Evolutionary conservation across 2,329 filamentous ascomycete species (phyloP).

Genomic region (Didymella arachidicola): DNA sequence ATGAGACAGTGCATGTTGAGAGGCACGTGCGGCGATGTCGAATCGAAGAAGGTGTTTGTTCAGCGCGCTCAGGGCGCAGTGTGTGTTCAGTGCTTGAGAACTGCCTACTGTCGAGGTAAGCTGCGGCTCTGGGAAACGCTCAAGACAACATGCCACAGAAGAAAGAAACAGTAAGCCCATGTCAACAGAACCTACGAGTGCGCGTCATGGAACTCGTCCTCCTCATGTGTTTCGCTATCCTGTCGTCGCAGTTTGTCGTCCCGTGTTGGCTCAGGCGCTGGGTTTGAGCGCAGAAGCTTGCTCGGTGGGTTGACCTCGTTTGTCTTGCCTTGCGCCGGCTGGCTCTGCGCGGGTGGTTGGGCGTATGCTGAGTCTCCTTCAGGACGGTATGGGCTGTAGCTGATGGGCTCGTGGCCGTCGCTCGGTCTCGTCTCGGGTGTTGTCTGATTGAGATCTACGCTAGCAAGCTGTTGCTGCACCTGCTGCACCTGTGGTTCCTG

Average conservation of each 20-base stretch:
- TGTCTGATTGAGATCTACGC: conserved; percentile 19
- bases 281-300: conserved; percentile 40
- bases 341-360: conserved; percentile 4
- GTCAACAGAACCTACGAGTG: conserved; percentile 40
- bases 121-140: conserved; percentile 13
- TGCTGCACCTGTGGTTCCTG: conserved; percentile 18
- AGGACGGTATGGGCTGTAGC: conserved; percentile 8
- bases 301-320: conserved; percentile 35
- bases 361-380: conserved; percentile 5
- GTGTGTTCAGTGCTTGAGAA: conserved; percentile 12
- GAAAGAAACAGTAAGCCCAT: conserved; percentile 8
- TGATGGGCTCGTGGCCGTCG: conserved; percentile 11
- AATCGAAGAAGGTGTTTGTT: conserved; percentile 12
- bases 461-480: conserved; percentile 21
- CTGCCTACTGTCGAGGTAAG: conserved; percentile 21
- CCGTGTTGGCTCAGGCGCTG: conserved; percentile 25
- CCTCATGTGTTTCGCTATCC: conserved; percentile 54
- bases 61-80: conserved; percentile 7
- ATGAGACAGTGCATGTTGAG: conserved; percentile 28
- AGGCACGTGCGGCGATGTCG: conserved; percentile 20
- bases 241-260: conserved; percentile 40
- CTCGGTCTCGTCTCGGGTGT: conserved; percentile 18
- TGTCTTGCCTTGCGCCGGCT: conserved; percentile 13
- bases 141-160: conserved; percentile 14
- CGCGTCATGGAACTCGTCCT: conserved; percentile 60